Evolutionary conservation across 1,284 basidiomycete genomes (phyloP), one percentile per base, ranked within the genome.

Genomic region (Trametes versicolor): DNA sequence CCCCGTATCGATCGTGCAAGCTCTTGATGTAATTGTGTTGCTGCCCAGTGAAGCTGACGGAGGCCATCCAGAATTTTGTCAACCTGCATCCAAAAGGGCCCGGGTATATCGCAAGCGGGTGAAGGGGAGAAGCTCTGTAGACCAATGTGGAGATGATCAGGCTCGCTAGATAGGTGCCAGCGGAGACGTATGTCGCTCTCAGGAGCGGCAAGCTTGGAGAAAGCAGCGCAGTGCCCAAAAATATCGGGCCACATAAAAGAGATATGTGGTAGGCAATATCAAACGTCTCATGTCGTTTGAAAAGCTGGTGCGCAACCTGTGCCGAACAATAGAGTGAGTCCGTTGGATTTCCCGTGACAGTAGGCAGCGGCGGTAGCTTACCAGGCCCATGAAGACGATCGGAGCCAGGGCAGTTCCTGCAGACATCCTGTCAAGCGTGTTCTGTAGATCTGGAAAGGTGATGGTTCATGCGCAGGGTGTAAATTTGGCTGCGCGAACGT

Each of bases 41-140:
- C 19, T 66, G 69, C 2, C 77, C 77, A 1, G 51, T 39, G 3
- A 21, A 61, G 10, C 66, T 48, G 3, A 70, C 58, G 23, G 53
- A 67, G 2, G 72, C 66, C 54, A 73, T 59, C 65, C 68, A 73
- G 17, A 74, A 63, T 54, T 72, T 73, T 0, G 76, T 70, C 1
- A 78, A 10, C 51, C 70, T 75, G 62, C 62, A 65, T 1, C 60
- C 36, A 8, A 75, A 15, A 0, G 77, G 77, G 4, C 77, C 77
- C 2, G 77, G 75, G 55, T 72, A 76, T 10, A 57, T 54, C 4
- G 73, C 69, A 19, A 78, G 72, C 0, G 76, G 76, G 53, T 78
- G 77, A 37, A 76, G 62, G 0, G 76, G 76, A 0, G 77, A 77
- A 23, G 74, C 17, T 2, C 77, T 73, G 55, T 78, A 77, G 7